Evolutionary conservation across 2,329 filamentous ascomycete species (phyloP), one percentile per base, ranked within the genome.

Genomic region (Aspergillus fijiensis): DNA sequence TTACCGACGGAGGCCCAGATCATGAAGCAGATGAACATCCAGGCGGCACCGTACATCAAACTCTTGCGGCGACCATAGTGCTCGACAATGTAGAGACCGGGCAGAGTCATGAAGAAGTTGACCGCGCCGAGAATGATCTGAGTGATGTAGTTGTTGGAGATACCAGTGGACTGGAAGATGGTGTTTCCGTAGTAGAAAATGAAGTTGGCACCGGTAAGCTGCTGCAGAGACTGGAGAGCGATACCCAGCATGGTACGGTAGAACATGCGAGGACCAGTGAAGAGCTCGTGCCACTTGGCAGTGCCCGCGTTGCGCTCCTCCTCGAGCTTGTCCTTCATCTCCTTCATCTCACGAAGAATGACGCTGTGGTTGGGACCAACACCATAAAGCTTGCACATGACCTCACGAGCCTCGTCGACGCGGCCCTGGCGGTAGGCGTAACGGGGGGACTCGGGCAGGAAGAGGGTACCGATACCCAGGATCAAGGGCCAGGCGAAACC

Each of bases 71-170:
- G 87, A 49, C 89, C 89, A 61, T 82, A 88, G 65, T 83, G 84
- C 72, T 91, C 87, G 1, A 91, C 88, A 33, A 91, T 82, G 70
- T 86, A 91, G 4, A 92, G 79, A 59, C 88, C 88, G 51, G 82
- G 84, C 60, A 90, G 84, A 16, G 88, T 90, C 71, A 84, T 85
- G 62, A 77, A 80, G 33, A 91, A 87, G 71, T 91, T 91, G 68
- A 91, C 87, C 25, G 84, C 85, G 57, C 81, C 81, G 10, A 89
- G 80, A 60, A 91, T 90, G 70, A 91, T 85, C 69, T 89, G 86
- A 0, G 85, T 88, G 59, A 85, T 78, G 67, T 87, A 89, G 19
- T 85, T 84, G 72, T 91, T 87, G 1, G 82, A 73, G 51, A 91
- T 81, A 60, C 88, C 88, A 4, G 88, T 86, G 5, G 86, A 84